phyloP scores from a whole-genome alignment of 164 flowering plant species.

The Stephania cephalantha region DNA sequence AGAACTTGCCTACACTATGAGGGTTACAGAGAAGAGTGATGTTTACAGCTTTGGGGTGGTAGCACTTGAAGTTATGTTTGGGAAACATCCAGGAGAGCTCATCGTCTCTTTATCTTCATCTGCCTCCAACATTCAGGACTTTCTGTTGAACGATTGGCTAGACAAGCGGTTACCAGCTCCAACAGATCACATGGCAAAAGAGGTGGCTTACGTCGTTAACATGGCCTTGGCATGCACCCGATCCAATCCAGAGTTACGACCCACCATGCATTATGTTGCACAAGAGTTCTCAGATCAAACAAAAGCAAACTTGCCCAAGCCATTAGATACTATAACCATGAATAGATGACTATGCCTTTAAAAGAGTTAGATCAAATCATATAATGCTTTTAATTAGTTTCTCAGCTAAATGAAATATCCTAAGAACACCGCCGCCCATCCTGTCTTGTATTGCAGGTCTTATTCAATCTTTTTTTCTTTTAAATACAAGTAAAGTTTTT shows the following conservation, averaged over 20 bases:
- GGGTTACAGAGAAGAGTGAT: conserved; percentile 21
- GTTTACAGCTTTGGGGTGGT: conserved; percentile 29
- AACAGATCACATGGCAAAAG: conserved; percentile 34
- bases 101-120: conserved; percentile 26
- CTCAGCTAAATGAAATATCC: background rate
- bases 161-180: conserved; percentile 56
- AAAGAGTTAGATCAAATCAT: background rate
- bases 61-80: conserved; percentile 18
- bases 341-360: background rate
- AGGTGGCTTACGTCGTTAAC: conserved; percentile 32
- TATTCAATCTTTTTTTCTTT: no score
- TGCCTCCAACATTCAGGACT: conserved; percentile 6
- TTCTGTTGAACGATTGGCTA: conserved; percentile 36
- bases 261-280: conserved; percentile 50
- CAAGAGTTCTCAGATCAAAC: conserved; percentile 36
- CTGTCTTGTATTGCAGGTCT: background rate
- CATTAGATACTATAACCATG: conserved; percentile 20
- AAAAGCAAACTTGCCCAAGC: conserved; percentile 12
- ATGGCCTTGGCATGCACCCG: conserved; percentile 50
- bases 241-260: conserved; percentile 42
- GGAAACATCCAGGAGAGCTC: conserved; percentile 21
- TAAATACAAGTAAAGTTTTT: no score
- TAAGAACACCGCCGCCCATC: background rate
- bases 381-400: background rate
- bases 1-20: conserved; percentile 26